Evolutionary conservation across 768 basidiomycete genomes (phyloP).

Genomic region (Galerina sulciceps): DNA sequence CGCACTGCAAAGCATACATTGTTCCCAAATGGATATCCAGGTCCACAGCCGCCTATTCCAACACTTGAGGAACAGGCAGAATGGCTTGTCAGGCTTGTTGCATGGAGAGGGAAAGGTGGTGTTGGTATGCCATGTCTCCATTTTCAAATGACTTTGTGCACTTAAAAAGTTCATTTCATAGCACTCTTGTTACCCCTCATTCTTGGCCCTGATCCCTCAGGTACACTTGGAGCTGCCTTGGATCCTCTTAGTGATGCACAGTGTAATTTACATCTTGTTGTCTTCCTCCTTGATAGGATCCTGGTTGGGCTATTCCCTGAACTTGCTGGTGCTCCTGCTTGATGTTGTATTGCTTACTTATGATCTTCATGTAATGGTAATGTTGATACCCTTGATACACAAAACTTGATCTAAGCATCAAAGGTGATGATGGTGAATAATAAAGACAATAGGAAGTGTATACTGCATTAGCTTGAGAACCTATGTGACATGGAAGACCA

Average conservation of each 20-base stretch:
- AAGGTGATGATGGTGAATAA: no score
- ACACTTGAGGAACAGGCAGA: conserved; percentile 73
- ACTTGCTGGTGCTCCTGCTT: conserved; percentile 38
- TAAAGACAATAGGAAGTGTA: no score
- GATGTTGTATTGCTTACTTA: not conserved
- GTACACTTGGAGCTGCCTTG: conserved; percentile 55
- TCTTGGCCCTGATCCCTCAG: conserved; percentile 55
- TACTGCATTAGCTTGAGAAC: no score
- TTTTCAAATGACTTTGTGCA: not conserved
- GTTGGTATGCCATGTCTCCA: conserved; percentile 32
- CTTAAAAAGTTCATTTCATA: conserved; percentile 18
- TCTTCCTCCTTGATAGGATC: conserved; percentile 75
- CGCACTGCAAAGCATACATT: conserved; percentile 68
- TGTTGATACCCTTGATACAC: not conserved
- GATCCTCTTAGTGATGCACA: conserved; percentile 62
- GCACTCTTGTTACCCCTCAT: conserved; percentile 52
- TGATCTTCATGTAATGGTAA: not conserved
- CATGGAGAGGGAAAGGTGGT: conserved; percentile 39
- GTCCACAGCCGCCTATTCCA: conserved; percentile 72
- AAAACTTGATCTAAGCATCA: no score
- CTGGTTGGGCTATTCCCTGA: conserved; percentile 82
- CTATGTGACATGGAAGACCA: no score
- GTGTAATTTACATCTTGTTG: conserved; percentile 81
- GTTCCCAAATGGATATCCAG: conserved; percentile 91
- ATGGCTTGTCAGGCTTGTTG: conserved; percentile 49